phyloP scores from a whole-genome alignment of 805 yeast genomes.

The Scheffersomyces stipitis region DNA sequence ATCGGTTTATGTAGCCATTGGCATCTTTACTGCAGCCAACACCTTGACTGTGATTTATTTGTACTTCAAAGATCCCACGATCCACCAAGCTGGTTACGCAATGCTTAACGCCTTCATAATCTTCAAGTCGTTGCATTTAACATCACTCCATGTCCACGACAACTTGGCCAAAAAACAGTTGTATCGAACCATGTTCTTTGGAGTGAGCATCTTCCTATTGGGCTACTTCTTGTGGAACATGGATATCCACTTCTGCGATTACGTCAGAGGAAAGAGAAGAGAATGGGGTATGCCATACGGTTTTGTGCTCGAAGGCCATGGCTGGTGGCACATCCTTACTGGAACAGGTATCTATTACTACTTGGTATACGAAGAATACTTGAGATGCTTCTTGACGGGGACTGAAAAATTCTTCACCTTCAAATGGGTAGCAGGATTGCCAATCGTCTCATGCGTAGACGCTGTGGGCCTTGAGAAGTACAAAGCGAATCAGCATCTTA shows the following conservation, averaged over 20 bases:
- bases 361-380: slow-evolving; percentile 73
- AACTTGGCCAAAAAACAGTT: slow-evolving; percentile 46
- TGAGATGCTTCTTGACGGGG: slow-evolving; percentile 65
- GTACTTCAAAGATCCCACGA: slow-evolving; percentile 73
- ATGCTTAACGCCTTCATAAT: slow-evolving; percentile 73
- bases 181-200: slow-evolving; percentile 54
- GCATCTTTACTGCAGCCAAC: slow-evolving; percentile 54
- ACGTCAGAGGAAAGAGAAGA: slow-evolving; percentile 60
- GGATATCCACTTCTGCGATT: slow-evolving; percentile 76
- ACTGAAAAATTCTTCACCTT: slow-evolving; percentile 55
- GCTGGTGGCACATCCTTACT: slow-evolving; percentile 95
- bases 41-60: slow-evolving; percentile 71
- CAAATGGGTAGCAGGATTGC: slow-evolving; percentile 55
- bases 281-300: slow-evolving; percentile 81
- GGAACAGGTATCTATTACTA: slow-evolving; percentile 88
- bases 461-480: slow-evolving; percentile 21
- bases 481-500: slow-evolving; percentile 16
- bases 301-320: slow-evolving; percentile 83
- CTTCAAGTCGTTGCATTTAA: slow-evolving; percentile 53
- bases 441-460: slow-evolving; percentile 16
- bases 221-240: slow-evolving; percentile 89
- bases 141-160: slow-evolving; percentile 54
- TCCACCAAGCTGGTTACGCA: slow-evolving; percentile 88
- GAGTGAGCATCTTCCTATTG: slow-evolving; percentile 60
- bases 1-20: slow-evolving; percentile 45